Evolutionary conservation across 257 asterid species (phyloP).

Genomic region (Eucommia ulmoides): DNA sequence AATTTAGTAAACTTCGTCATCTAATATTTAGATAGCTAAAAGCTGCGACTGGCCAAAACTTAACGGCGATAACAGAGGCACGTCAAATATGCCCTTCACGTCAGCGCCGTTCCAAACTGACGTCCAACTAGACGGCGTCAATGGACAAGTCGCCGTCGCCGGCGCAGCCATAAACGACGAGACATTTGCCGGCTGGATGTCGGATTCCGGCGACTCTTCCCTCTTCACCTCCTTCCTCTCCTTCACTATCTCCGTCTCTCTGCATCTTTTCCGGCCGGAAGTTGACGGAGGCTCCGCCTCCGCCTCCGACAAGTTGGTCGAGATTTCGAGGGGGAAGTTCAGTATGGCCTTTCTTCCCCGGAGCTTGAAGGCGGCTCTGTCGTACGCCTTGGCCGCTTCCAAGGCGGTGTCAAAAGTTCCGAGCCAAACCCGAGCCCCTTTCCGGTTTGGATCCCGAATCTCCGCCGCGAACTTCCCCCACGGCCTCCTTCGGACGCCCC

Average conservation of each 20-base stretch:
- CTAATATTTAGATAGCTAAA: slow-evolving; percentile 17
- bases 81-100: slow-evolving; percentile 67
- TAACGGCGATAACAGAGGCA: slow-evolving; percentile 72
- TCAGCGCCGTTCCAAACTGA: slow-evolving; percentile 73
- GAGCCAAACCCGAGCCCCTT: slow-evolving; percentile 67
- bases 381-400: slow-evolving; percentile 67
- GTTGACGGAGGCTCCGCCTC: slow-evolving; percentile 11
- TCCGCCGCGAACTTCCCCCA: slow-evolving; percentile 74
- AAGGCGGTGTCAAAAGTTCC: slow-evolving; percentile 61
- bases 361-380: slow-evolving; percentile 63
- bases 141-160: slow-evolving; percentile 31
- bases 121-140: slow-evolving; percentile 87
- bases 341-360: slow-evolving; percentile 61
- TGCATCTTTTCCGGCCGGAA: slow-evolving; percentile 34
- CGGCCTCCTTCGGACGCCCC: slow-evolving; percentile 61
- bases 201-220: slow-evolving; percentile 10
- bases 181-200: too few relatives aligned
- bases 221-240: slow-evolving; percentile 29
- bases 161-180: background rate
- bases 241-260: slow-evolving; percentile 17
- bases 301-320: slow-evolving; percentile 14
- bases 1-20: background rate
- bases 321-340: slow-evolving; percentile 74
- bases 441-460: slow-evolving; percentile 63
- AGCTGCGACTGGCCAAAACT: slow-evolving; percentile 30